These are phyloP conservation scores for Nicotiana obtusifolia DNA, from an alignment of 257 asterid species.

Conservation along the genomic window DNA sequence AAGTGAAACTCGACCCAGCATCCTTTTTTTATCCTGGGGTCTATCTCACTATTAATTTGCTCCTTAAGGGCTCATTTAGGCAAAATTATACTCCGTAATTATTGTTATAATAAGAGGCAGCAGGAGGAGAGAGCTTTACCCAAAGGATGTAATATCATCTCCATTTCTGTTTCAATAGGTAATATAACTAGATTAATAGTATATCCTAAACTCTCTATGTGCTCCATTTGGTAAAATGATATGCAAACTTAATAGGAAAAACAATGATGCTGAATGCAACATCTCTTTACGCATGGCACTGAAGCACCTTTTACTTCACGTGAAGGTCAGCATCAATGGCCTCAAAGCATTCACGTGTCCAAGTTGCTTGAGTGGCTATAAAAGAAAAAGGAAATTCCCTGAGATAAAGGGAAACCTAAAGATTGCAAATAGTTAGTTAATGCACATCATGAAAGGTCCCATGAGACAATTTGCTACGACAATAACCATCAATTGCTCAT, in stretches of 20 bases:
- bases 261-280: not conserved
- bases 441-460: constrained; percentile 23
- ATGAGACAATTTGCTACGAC: not conserved
- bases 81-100: not conserved
- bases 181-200: too few relatives aligned
- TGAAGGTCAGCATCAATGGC: constrained; percentile 32
- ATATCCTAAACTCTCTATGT: not conserved
- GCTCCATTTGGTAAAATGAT: not conserved
- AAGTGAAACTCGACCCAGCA: not conserved
- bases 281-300: not conserved
- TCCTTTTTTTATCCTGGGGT: not conserved
- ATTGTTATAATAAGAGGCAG: not conserved
- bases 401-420: constrained; percentile 18
- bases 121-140: not conserved
- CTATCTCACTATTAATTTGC: not conserved
- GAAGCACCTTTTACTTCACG: constrained; percentile 12
- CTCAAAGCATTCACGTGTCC: constrained; percentile 1
- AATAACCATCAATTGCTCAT: constrained; percentile 1
- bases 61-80: not conserved
- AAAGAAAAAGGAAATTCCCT: constrained; percentile 23
- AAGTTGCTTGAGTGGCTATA: constrained; percentile 4
- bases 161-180: not conserved
- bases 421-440: constrained; percentile 11
- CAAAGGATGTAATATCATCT: not conserved
- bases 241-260: not conserved